A percentile compares a stretch with the other conserved stretches of the same genome.
phyloP scores from a whole-genome alignment of 1,284 basidiomycete species.

The Heliocybe sulcata region DNA sequence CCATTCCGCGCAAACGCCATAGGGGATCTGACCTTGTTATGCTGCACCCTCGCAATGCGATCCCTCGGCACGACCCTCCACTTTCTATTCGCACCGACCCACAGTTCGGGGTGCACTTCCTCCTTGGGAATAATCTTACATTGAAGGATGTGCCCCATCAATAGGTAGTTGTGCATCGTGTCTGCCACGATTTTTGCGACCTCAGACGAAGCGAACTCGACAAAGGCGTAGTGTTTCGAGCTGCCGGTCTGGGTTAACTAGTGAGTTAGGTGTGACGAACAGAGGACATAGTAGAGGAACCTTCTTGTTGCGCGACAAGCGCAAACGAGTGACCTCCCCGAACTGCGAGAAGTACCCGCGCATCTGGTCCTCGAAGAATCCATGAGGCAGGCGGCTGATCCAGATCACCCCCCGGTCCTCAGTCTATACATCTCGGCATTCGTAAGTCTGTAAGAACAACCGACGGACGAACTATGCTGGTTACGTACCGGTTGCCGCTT shows the following conservation, averaged over 20 bases:
- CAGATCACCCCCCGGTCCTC: constrained; percentile 83
- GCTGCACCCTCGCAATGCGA: constrained; percentile 64
- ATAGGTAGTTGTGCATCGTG: constrained; percentile 98
- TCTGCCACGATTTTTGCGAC: constrained; percentile 96
- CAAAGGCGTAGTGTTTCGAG: constrained; percentile 95
- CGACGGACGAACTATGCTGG: neutral
- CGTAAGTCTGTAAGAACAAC: constrained; percentile 6
- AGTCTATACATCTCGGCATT: constrained; percentile 30
- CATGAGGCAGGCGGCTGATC: constrained; percentile 90
- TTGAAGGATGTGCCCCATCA: constrained; percentile 88
- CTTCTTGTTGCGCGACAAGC: constrained; percentile 92
- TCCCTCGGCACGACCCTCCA: constrained; percentile 76
- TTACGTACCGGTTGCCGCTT: constrained; percentile 67
- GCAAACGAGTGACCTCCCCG: constrained; percentile 82
- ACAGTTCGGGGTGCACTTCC: constrained; percentile 87
- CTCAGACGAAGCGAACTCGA: constrained; percentile 87
- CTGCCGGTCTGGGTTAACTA: constrained; percentile 69
- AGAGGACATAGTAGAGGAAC: constrained; percentile 28
- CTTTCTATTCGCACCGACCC: constrained; percentile 95
- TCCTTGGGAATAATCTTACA: constrained; percentile 86
- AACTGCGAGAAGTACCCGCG: constrained; percentile 94
- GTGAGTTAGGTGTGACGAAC: neutral
- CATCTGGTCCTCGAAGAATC: constrained; percentile 96
- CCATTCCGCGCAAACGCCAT: neutral
- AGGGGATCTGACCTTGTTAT: constrained; percentile 67